Conservation (phyloP, 768 basidiomycete species). For the Lactifluus rugatus region DNA sequence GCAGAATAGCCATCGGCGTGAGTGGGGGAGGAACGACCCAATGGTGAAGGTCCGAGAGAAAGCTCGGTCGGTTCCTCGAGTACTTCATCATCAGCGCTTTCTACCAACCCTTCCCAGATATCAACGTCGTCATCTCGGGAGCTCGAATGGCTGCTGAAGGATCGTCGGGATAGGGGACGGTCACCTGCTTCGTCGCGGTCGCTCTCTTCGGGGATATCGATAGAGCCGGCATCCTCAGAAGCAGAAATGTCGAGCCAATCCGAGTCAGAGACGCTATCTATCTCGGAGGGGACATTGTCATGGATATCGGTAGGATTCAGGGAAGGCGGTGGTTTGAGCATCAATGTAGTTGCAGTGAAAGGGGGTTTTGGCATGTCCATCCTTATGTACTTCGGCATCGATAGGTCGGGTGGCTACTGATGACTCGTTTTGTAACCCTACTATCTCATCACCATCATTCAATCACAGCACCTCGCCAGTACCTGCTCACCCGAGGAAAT, state of each 20-base stretch:
- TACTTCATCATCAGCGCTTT: constrained; percentile 48
- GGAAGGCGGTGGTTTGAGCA: constrained; percentile 21
- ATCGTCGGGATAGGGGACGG: constrained; percentile 52
- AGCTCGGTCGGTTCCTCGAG: constrained; percentile 20
- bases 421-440: constrained; percentile 16
- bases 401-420: constrained; percentile 10
- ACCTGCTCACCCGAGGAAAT: neutral
- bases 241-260: constrained; percentile 78
- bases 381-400: constrained; percentile 17
- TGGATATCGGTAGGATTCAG: constrained; percentile 26
- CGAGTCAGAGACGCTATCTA: constrained; percentile 63
- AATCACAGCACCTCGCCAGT: constrained; percentile 19
- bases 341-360: constrained; percentile 18
- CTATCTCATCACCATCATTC: constrained; percentile 2
- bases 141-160: constrained; percentile 60
- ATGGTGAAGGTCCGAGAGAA: constrained; percentile 18
- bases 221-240: constrained; percentile 63
- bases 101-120: constrained; percentile 70
- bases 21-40: neutral
- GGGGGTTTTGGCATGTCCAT: constrained; percentile 13
- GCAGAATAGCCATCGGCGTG: constrained; percentile 22
- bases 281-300: constrained; percentile 45
- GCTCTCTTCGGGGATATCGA: constrained; percentile 44
- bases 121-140: constrained; percentile 62
- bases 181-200: constrained; percentile 48